A percentile compares a stretch with the other conserved stretches of the same genome.
phyloP scores from a whole-genome alignment of 1,139 yeast species.

The Saccharomyces hybrid region DNA sequence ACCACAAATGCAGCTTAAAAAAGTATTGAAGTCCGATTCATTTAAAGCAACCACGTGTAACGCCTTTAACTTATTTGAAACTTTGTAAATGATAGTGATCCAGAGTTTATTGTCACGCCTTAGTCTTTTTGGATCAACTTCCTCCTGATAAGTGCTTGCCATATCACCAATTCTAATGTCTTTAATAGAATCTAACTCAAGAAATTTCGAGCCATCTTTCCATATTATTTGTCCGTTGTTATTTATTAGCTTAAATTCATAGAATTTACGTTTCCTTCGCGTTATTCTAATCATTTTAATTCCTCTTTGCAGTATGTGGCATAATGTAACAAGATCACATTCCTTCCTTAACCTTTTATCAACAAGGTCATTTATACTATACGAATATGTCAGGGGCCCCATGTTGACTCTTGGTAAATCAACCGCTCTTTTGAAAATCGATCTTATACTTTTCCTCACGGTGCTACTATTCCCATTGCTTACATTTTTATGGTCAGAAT shows the following conservation, averaged over 20 bases:
- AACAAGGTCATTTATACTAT: conserved; percentile 1
- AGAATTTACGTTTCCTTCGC: conserved; percentile 23
- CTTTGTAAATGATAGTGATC: conserved; percentile 68
- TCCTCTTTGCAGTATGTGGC: conserved; percentile 14
- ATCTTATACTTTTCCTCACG: background rate
- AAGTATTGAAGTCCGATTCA: conserved; percentile 49
- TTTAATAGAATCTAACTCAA: conserved; percentile 63
- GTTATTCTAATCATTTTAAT: conserved; percentile 25
- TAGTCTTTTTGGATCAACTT: conserved; percentile 50
- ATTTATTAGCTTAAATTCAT: conserved; percentile 18
- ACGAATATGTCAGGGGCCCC: conserved; percentile 1
- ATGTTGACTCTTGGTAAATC: background rate
- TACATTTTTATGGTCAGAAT: background rate
- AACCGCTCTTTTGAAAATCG: conserved; percentile 1
- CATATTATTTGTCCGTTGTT: conserved; percentile 23
- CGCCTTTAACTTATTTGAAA: conserved; percentile 47
- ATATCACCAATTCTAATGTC: conserved; percentile 59
- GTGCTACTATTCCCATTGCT: background rate
- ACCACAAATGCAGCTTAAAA: conserved; percentile 41
- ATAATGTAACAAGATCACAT: background rate
- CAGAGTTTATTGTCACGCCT: conserved; percentile 48
- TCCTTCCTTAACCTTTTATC: background rate
- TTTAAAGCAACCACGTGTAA: conserved; percentile 72
- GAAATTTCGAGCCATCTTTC: conserved; percentile 24
- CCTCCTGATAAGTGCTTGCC: conserved; percentile 80